A percentile compares a stretch with the other conserved stretches of the same genome.
Conservation (phyloP, 2,329 filamentous ascomycete species). For the Cercospora nicotianae region DNA sequence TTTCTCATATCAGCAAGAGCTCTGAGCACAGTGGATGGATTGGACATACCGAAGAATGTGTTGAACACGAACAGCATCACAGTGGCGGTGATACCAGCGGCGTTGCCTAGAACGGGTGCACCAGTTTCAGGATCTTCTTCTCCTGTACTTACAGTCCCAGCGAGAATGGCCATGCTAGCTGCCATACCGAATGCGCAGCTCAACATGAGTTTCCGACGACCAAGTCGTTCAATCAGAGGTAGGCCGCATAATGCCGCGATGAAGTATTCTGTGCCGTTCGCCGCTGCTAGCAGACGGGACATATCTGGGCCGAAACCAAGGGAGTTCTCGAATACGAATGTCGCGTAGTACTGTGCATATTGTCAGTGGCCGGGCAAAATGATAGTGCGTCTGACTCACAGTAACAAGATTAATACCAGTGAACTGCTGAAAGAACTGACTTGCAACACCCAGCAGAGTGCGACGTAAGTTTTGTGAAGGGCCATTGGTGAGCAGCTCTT, state of each 20-base stretch:
- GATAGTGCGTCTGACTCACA: not conserved
- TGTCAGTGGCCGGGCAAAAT: not conserved
- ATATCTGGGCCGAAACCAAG: conserved; percentile 48
- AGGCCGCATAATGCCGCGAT: conserved; percentile 45
- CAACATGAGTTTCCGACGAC: conserved; percentile 43
- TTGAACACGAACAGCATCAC: conserved; percentile 32
- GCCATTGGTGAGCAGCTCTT: conserved; percentile 20
- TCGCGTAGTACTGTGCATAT: conserved; percentile 38
- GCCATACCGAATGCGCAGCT: conserved; percentile 32
- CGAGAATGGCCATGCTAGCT: conserved; percentile 29
- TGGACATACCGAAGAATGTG: conserved; percentile 23
- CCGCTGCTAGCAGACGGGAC: conserved; percentile 27
- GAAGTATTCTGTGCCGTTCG: conserved; percentile 32
- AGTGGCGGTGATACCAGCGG: conserved; percentile 32
- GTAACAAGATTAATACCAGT: conserved; percentile 31
- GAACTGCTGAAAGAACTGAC: conserved; percentile 48
- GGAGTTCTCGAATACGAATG: conserved; percentile 53
- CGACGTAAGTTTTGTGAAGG: conserved; percentile 21
- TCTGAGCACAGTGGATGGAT: not conserved
- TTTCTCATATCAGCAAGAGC: not conserved
- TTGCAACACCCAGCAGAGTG: conserved; percentile 43
- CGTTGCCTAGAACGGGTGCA: not conserved
- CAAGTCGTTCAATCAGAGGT: conserved; percentile 66
- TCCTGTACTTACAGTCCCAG: conserved; percentile 17
- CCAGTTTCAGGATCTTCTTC: not conserved